phyloP scores from a whole-genome alignment of 768 basidiomycete genomes.

The Leccinum fibrillosum region DNA sequence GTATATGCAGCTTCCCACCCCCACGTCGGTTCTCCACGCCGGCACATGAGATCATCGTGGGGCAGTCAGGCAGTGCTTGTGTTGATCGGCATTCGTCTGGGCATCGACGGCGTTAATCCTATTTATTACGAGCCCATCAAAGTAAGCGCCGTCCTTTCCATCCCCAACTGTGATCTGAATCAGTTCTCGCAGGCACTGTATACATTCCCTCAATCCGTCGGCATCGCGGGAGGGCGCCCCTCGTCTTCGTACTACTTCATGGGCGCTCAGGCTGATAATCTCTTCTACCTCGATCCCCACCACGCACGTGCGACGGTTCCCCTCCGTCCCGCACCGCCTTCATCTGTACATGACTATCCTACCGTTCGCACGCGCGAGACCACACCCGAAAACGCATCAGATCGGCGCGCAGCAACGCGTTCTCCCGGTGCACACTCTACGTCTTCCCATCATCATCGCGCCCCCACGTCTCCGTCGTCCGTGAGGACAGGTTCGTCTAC shows the following conservation, averaged over 20 bases:
- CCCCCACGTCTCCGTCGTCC: conserved; percentile 52
- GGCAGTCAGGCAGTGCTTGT: conserved; percentile 83
- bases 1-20: conserved; percentile 73
- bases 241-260: conserved; percentile 99
- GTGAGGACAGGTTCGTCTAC: conserved; percentile 45
- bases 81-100: conserved; percentile 81
- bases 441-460: conserved; percentile 31
- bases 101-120: conserved; percentile 91
- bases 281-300: conserved; percentile 82
- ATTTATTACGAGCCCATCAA: conserved; percentile 88
- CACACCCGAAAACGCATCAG: conserved; percentile 32
- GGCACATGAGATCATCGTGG: conserved; percentile 49
- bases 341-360: conserved; percentile 21
- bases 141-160: conserved; percentile 34
- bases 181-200: conserved; percentile 62
- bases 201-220: conserved; percentile 92
- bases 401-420: conserved; percentile 23
- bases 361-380: conserved; percentile 24
- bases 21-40: conserved; percentile 28
- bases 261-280: conserved; percentile 82
- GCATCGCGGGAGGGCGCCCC: conserved; percentile 94
- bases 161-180: not conserved
- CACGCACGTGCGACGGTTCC: conserved; percentile 76
- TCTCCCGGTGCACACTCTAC: conserved; percentile 22
- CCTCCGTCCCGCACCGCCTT: conserved; percentile 49